These are phyloP conservation scores for Glycine tomentella DNA, from an alignment of 306 rosid species.

Conservation along the genomic window DNA sequence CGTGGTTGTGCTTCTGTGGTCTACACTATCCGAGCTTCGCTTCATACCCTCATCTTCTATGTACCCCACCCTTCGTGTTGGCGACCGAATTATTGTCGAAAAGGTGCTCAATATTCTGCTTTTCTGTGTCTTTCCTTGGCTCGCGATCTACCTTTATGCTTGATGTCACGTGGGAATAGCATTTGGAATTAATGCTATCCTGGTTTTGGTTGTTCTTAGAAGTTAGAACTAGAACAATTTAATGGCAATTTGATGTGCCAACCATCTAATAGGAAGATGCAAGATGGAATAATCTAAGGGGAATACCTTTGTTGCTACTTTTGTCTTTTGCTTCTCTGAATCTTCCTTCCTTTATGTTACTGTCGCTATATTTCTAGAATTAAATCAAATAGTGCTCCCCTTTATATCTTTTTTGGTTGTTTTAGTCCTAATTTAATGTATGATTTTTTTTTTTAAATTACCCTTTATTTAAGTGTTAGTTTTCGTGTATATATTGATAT, in stretches of 20 bases:
- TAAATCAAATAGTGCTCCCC: too few relatives aligned
- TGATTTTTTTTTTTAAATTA: too few relatives aligned
- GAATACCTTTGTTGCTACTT: background rate
- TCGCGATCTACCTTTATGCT: background rate
- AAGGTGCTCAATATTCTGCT: slow-evolving; percentile 45
- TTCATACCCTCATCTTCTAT: slow-evolving; percentile 85
- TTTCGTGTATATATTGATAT: too few relatives aligned
- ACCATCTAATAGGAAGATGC: slow-evolving; percentile 23
- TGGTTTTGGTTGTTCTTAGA: background rate
- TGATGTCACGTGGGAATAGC: too few relatives aligned
- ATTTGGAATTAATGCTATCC: background rate
- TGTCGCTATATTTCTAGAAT: too few relatives aligned
- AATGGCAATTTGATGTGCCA: background rate
- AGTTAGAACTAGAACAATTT: background rate
- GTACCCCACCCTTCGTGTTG: slow-evolving; percentile 85
- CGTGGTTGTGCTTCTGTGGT: slow-evolving; percentile 76
- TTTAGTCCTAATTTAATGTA: too few relatives aligned
- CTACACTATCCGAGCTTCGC: slow-evolving; percentile 70
- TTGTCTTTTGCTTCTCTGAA: background rate
- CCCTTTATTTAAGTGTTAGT: too few relatives aligned
- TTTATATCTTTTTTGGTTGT: too few relatives aligned
- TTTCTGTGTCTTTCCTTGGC: background rate
- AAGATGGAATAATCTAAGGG: slow-evolving; percentile 11
- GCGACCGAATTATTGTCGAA: slow-evolving; percentile 82
- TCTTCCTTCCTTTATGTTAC: background rate